Percentiles rank a stretch among this genome's conserved stretches.
Conservation (phyloP, 805 yeast genomes). For the Saccharomyces paradoxus region DNA sequence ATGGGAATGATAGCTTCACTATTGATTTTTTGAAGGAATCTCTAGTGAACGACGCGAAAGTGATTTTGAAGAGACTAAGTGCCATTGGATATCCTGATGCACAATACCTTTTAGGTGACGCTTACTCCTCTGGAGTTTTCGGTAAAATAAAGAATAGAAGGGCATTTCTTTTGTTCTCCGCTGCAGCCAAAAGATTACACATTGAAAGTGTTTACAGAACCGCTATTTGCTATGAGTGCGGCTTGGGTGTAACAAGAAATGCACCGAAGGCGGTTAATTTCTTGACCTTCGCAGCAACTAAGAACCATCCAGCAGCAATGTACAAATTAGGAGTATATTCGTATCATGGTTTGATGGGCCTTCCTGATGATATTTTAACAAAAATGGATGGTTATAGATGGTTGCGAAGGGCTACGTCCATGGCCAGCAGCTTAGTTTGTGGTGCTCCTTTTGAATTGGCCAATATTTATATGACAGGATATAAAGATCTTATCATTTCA, state of each 20-base stretch:
- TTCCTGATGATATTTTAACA: constrained; percentile 52
- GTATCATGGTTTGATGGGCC: constrained; percentile 74
- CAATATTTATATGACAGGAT: constrained; percentile 77
- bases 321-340: constrained; percentile 80
- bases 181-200: constrained; percentile 88
- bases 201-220: constrained; percentile 83
- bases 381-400: constrained; percentile 83
- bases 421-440: constrained; percentile 70
- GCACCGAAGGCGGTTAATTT: constrained; percentile 75
- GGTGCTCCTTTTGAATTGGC: constrained; percentile 90
- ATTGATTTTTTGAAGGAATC: constrained; percentile 34
- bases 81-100: constrained; percentile 80
- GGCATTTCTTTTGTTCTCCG: constrained; percentile 64
- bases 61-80: constrained; percentile 55
- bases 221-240: constrained; percentile 83
- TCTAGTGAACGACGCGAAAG: constrained; percentile 64
- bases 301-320: constrained; percentile 91
- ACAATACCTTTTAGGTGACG: constrained; percentile 81
- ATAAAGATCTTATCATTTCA: constrained; percentile 74
- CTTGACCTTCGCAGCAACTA: constrained; percentile 72
- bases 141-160: constrained; percentile 70
- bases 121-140: constrained; percentile 70
- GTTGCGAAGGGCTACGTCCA: constrained; percentile 75
- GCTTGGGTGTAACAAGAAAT: constrained; percentile 82
- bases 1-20: not conserved